These are phyloP conservation scores for Colletotrichum theobromicola DNA, from an alignment of 2,329 filamentous ascomycete species.

Conservation along the genomic window DNA sequence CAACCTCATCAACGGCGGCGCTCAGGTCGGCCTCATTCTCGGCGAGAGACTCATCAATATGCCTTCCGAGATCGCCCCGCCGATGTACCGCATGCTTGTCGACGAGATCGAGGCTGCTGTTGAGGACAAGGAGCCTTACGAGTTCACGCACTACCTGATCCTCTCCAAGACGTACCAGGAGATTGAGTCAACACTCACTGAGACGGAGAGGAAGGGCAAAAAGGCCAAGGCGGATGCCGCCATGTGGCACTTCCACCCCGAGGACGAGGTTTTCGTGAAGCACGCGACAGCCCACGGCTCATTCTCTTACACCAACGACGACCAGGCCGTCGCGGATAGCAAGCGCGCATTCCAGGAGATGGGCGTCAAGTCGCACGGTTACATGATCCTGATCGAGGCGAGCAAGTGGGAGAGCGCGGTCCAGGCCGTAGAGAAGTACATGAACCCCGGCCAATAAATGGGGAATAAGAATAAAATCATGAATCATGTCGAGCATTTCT, in stretches of 20 bases:
- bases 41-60: slow-evolving; percentile 96
- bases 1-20: slow-evolving; percentile 57
- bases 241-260: slow-evolving; percentile 91
- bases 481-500: slow-evolving; percentile 4
- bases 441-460: slow-evolving; percentile 56
- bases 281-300: slow-evolving; percentile 73
- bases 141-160: slow-evolving; percentile 91
- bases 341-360: slow-evolving; percentile 94
- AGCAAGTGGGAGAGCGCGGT: slow-evolving; percentile 77
- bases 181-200: slow-evolving; percentile 77
- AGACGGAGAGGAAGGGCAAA: slow-evolving; percentile 69
- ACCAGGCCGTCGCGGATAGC: slow-evolving; percentile 83
- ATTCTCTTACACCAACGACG: slow-evolving; percentile 81
- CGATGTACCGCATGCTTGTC: slow-evolving; percentile 92
- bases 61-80: slow-evolving; percentile 89
- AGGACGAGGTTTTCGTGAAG: slow-evolving; percentile 87
- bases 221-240: slow-evolving; percentile 68
- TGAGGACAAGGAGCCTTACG: slow-evolving; percentile 89
- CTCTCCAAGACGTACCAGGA: slow-evolving; percentile 93
- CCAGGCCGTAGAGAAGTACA: slow-evolving; percentile 76
- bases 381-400: slow-evolving; percentile 86
- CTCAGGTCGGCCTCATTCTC: slow-evolving; percentile 82
- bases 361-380: slow-evolving; percentile 83
- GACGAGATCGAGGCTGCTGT: slow-evolving; percentile 91
- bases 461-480: slow-evolving; percentile 24